Percentiles rank a stretch among this genome's conserved stretches.
Conservation (phyloP, 495 filamentous ascomycete genomes). For the Podospora appendiculata region DNA sequence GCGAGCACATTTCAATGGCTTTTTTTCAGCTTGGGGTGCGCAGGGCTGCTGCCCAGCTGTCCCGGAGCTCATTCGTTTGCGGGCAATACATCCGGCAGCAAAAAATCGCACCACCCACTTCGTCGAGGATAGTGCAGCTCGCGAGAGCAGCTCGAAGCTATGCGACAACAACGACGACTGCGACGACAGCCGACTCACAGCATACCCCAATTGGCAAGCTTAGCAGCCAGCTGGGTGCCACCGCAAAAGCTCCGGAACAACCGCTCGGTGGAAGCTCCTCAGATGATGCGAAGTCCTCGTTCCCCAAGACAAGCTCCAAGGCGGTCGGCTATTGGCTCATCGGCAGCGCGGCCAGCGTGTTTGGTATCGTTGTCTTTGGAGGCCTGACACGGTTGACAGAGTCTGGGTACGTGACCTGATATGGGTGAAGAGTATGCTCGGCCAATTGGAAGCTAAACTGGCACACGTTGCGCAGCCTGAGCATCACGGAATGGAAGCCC, state of each 20-base stretch:
- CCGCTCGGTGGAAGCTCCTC: background rate
- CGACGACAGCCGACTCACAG: background rate
- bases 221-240: background rate
- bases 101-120: conserved; percentile 19
- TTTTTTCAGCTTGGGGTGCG: conserved; percentile 43
- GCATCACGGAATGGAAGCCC: conserved; percentile 98
- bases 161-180: conserved; percentile 1
- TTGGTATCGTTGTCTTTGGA: conserved; percentile 94
- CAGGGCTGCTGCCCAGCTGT: conserved; percentile 43
- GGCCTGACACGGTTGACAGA: conserved; percentile 90
- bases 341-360: conserved; percentile 83
- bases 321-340: conserved; percentile 86
- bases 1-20: conserved; percentile 27
- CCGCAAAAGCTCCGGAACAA: background rate
- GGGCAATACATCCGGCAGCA: conserved; percentile 51
- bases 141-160: conserved; percentile 12
- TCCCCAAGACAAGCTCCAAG: conserved; percentile 66
- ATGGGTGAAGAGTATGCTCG: background rate
- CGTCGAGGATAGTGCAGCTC: conserved; percentile 8
- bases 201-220: background rate
- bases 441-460: background rate
- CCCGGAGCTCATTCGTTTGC: conserved; percentile 52
- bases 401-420: conserved; percentile 62
- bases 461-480: conserved; percentile 51
- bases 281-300: conserved; percentile 33